Evolutionary conservation across 2,329 filamentous ascomycete species (phyloP), one percentile per base, ranked within the genome.

Genomic region (Lasiodiplodia sp.): DNA sequence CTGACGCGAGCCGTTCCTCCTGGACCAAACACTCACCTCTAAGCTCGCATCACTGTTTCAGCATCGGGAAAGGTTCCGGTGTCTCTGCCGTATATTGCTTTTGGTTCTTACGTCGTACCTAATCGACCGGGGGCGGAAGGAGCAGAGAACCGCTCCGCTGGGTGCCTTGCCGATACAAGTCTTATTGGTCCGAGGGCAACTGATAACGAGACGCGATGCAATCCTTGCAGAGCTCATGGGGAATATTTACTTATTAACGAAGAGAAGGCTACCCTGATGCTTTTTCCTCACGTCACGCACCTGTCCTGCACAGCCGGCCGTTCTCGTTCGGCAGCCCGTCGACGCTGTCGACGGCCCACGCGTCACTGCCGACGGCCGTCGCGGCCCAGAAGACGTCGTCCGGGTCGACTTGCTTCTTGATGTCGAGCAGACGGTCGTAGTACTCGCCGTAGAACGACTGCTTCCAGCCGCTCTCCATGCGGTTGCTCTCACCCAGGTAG

Each of bases 401-500:
- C 4, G 74, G 74, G 57, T 77, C 74, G 56, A 72, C 75, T 52
- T 70, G 70, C 38, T 64, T 71, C 71, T 77, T 77, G 23, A 76
- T 69, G 8, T 38, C 62, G 18, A 67, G 37, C 57, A 77, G 56
- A 56, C 65, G 69, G 1, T 71, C 66, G 21, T 71, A 77, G 49
- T 75, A 73, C 12, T 31, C 51, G 0, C 75, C 75, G 67, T 71
- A 78, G 56, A 77, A 77, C 21, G 70, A 69, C 44, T 60, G 57
- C 64, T 76, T 68, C 73, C 73, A 78, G 51, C 74, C 72, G 8
- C 68, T 68, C 67, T 76, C 71, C 31, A 71, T 70, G 68, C 74
- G 74, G 62, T 77, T 73, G 14, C 74, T 75, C 64, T 78, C 76
- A 62, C 73, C 77, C 52, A 77, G 67, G 60, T 78, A 78, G 2